Evolutionary conservation across 148 eudicot species (phyloP), one percentile per base, ranked within the genome.

Genomic region (Tetragonia tetragonoides): DNA sequence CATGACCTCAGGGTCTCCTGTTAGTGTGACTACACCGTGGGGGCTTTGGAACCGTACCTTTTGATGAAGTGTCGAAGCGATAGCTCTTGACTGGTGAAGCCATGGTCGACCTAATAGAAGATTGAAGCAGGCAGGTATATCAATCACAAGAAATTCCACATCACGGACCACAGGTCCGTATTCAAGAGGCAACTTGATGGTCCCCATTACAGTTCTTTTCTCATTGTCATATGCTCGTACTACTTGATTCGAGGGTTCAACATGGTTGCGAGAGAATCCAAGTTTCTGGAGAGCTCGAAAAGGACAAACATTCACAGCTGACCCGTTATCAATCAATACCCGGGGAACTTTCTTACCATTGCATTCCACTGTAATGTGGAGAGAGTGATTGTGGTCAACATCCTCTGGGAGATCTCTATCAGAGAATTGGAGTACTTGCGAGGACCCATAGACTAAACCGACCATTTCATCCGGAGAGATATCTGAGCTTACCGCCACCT

Each of bases 31-130:
- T 5, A 47, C 17, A 2, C 59, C 74, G 21, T 20, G 23, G 5
- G 7, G 46, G 0, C 65, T 38, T 1, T 28, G 47, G 21, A 73
- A 57, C 18, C 34, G 14, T 5, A 75, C 57, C 42, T 75, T 75
- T 47, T 75, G 68, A 28, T 75, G 78, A 0, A 75, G 60, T 0
- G 59, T 75, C 10, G 78, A 75, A 1, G 70, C 42, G 10, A 63
- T 18, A 2, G 17, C 70, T 3, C n/a, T 49, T 6, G 44, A 61
- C 7, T 16, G 40, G 1, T 63, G 78, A 0, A 75, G 8, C 70
- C 70, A 47, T 7, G 70, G 70, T 18, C 41, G 63, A 1, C 78
- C 60, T 1, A 63, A 2, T 0, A 75, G 41, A 1, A 75, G 15
- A 5, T 75, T 75, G 28, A 75, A 75, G 10, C 70, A 75, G 0